phyloP scores from a whole-genome alignment of 192 early-diverging fungal genomes.

The Podila clonocystis region DNA sequence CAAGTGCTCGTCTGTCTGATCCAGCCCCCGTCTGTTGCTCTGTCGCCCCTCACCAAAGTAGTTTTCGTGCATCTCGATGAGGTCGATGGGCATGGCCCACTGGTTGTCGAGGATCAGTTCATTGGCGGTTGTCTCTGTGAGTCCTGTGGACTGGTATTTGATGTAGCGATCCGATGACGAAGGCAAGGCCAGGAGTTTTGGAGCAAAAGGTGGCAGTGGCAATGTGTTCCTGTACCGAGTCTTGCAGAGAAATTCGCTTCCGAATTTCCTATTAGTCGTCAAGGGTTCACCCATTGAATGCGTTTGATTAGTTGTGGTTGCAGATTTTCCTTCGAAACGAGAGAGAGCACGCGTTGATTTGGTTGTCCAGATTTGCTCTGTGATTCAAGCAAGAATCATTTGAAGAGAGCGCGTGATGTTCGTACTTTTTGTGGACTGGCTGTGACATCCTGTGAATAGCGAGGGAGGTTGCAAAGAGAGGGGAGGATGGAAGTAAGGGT shows the following conservation, averaged over 20 bases:
- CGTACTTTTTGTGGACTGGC: constrained; percentile 43
- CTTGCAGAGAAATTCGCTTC: constrained; percentile 58
- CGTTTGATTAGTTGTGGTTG: no score
- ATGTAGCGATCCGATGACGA: constrained; percentile 55
- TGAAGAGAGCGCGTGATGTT: background rate
- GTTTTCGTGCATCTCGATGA: constrained; percentile 51
- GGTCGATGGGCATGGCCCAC: constrained; percentile 56
- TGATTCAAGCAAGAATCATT: no score
- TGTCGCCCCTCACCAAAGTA: constrained; percentile 56
- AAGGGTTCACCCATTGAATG: no score
- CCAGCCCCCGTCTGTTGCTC: constrained; percentile 8
- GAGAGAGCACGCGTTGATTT: background rate
- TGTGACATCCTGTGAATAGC: constrained; percentile 26
- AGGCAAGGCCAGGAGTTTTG: constrained; percentile 56
- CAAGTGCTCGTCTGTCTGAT: constrained; percentile 16
- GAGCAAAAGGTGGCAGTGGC: constrained; percentile 58
- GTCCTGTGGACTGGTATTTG: constrained; percentile 55
- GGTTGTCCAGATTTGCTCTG: no score
- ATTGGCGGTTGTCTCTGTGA: constrained; percentile 56
- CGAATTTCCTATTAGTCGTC: constrained; percentile 48
- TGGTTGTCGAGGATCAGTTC: constrained; percentile 56
- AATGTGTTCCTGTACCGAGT: constrained; percentile 63
- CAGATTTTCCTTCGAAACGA: background rate
- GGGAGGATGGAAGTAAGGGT: background rate
- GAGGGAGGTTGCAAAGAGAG: background rate